A percentile compares a stretch with the other conserved stretches of the same genome.
Conservation (phyloP, 2,329 filamentous ascomycete genomes). For the Apiospora koreana region DNA sequence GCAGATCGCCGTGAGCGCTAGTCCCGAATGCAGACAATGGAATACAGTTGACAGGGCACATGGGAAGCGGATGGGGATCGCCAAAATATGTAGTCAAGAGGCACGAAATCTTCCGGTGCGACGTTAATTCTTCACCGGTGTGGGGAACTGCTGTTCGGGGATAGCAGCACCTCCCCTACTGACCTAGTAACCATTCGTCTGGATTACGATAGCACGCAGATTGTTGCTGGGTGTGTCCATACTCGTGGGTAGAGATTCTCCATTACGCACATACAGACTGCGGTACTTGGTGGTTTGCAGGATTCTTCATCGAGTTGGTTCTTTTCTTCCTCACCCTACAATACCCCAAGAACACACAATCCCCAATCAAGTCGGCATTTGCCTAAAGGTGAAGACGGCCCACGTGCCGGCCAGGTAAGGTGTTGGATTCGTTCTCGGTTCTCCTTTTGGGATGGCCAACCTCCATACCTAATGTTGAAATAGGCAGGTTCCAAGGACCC, state of each 20-base stretch:
- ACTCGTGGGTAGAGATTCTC: too few species aligned
- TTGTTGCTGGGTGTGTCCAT: not conserved
- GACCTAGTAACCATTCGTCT: not conserved
- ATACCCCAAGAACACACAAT: not conserved
- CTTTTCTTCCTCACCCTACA: not conserved
- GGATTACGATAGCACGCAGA: not conserved
- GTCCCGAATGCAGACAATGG: not conserved
- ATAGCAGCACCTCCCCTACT: not conserved
- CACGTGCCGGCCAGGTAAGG: not conserved
- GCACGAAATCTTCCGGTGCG: slow-evolving; percentile 6
- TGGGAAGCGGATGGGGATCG: not conserved
- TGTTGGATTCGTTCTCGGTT: not conserved
- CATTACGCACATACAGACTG: too few species aligned
- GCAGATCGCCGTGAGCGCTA: not conserved
- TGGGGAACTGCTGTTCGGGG: not conserved
- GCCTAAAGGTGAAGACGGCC: slow-evolving; percentile 6
- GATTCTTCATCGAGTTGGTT: not conserved
- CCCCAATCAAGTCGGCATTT: not conserved
- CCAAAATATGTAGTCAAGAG: not conserved
- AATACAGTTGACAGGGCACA: not conserved
- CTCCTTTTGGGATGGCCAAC: not conserved
- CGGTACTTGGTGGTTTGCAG: too few species aligned
- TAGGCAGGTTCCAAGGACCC: not conserved
- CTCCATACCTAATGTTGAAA: not conserved
- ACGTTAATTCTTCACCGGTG: slow-evolving; percentile 8